These are phyloP conservation scores for Nidularia pulvinata DNA, from an alignment of 768 basidiomycete species.

Conservation along the genomic window DNA sequence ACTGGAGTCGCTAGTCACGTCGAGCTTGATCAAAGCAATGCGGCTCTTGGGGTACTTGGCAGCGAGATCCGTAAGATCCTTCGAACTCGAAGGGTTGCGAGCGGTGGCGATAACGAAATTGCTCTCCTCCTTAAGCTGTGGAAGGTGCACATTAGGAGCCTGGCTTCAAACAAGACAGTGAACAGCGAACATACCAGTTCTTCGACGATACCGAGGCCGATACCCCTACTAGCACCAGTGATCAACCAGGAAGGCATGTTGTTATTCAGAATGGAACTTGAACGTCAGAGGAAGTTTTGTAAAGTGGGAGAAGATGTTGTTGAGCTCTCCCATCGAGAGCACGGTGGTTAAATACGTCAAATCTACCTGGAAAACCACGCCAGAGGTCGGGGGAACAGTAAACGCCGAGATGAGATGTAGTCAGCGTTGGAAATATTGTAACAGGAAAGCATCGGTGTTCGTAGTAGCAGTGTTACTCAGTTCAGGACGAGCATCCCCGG, in stretches of 20 bases:
- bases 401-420: too few species aligned
- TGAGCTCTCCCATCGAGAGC: too few species aligned
- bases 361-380: too few species aligned
- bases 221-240: slow-evolving; percentile 20
- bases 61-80: slow-evolving; percentile 5
- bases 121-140: slow-evolving; percentile 13
- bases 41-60: slow-evolving; percentile 8
- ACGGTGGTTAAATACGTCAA: too few species aligned
- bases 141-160: not conserved
- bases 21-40: slow-evolving; percentile 10
- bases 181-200: slow-evolving; percentile 8
- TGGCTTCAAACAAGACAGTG: not conserved
- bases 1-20: slow-evolving; percentile 9
- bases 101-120: slow-evolving; percentile 19
- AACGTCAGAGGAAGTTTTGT: too few species aligned
- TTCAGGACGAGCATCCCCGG: too few species aligned
- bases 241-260: slow-evolving; percentile 20
- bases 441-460: too few species aligned
- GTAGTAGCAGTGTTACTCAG: too few species aligned
- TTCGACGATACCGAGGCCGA: slow-evolving; percentile 12
- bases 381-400: too few species aligned
- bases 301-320: too few species aligned
- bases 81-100: slow-evolving; percentile 5
- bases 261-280: not conserved
- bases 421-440: too few species aligned